phyloP scores from a whole-genome alignment of 441 rosid species.

The Cnidoscolus chayamansa region DNA sequence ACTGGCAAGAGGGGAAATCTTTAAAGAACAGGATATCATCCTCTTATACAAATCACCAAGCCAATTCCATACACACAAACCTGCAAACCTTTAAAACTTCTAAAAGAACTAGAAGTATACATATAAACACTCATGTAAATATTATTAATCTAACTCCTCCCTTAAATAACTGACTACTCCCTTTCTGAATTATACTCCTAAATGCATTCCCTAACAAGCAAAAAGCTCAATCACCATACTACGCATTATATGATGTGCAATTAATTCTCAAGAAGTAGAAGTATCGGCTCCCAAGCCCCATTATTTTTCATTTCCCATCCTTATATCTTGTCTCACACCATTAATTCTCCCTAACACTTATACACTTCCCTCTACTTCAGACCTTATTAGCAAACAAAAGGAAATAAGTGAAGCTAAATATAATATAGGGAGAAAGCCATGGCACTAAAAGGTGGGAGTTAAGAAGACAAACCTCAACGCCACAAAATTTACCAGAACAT shows the following conservation, averaged over 20 bases:
- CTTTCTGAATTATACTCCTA: background rate
- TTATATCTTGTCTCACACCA: too few relatives aligned
- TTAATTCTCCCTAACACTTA: too few relatives aligned
- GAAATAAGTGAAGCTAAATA: background rate
- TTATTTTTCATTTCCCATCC: too few relatives aligned
- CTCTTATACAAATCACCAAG: background rate
- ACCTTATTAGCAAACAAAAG: background rate
- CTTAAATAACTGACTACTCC: background rate
- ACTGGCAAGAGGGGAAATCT: background rate
- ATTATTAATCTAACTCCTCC: background rate
- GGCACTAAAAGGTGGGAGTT: conserved; percentile 13
- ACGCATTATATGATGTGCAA: too few relatives aligned
- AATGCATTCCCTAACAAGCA: too few relatives aligned
- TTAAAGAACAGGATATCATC: background rate
- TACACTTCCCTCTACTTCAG: too few relatives aligned
- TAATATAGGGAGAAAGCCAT: background rate
- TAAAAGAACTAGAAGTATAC: too few relatives aligned
- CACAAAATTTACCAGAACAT: conserved; percentile 63
- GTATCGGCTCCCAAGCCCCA: too few relatives aligned
- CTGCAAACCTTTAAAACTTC: too few relatives aligned
- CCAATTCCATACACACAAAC: background rate
- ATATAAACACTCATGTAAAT: too few relatives aligned
- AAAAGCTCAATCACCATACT: too few relatives aligned
- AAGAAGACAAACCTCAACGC: conserved; percentile 69
- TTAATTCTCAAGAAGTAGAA: too few relatives aligned